phyloP scores from a whole-genome alignment of 2,329 filamentous ascomycete species.

The Cladophialophora psammophila region DNA sequence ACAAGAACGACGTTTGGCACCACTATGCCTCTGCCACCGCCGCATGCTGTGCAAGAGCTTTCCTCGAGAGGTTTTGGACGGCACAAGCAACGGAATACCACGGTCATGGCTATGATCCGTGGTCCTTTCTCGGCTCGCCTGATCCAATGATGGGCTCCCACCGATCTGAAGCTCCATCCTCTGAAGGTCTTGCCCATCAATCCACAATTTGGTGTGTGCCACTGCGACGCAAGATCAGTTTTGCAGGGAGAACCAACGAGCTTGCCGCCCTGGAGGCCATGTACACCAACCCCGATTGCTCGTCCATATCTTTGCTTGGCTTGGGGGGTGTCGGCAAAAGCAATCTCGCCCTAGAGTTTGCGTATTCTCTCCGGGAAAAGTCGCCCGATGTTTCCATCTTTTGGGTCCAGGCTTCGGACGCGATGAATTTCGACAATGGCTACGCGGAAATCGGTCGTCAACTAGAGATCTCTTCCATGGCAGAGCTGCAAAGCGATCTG shows the following conservation, averaged over 20 bases:
- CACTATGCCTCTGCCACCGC: slow-evolving; percentile 34
- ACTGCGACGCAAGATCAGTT: slow-evolving; percentile 9
- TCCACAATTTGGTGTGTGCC: neutral
- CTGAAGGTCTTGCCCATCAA: neutral
- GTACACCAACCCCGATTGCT: slow-evolving; percentile 12
- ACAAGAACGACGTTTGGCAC: slow-evolving; percentile 37
- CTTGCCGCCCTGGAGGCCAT: slow-evolving; percentile 14
- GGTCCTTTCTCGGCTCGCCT: neutral
- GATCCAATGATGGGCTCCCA: neutral
- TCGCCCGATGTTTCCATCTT: slow-evolving; percentile 27
- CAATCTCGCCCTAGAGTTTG: slow-evolving; percentile 40
- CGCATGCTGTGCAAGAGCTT: slow-evolving; percentile 33
- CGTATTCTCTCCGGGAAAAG: slow-evolving; percentile 11
- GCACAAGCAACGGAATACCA: neutral
- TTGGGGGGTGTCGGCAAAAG: slow-evolving; percentile 43
- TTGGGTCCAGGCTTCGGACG: slow-evolving; percentile 25
- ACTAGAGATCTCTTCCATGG: slow-evolving; percentile 21
- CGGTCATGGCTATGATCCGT: neutral
- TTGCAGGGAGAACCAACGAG: slow-evolving; percentile 26
- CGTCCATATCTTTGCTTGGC: slow-evolving; percentile 29
- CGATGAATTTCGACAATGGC: slow-evolving; percentile 23
- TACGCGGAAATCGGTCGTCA: slow-evolving; percentile 19
- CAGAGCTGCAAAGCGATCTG: slow-evolving; percentile 21
- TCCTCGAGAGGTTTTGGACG: slow-evolving; percentile 24
- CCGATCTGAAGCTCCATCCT: neutral